Percentiles rank a stretch among this genome's conserved stretches.
Evolutionary conservation across 2,329 filamentous ascomycete genomes (phyloP).

Genomic region (Trichophyton simii): DNA sequence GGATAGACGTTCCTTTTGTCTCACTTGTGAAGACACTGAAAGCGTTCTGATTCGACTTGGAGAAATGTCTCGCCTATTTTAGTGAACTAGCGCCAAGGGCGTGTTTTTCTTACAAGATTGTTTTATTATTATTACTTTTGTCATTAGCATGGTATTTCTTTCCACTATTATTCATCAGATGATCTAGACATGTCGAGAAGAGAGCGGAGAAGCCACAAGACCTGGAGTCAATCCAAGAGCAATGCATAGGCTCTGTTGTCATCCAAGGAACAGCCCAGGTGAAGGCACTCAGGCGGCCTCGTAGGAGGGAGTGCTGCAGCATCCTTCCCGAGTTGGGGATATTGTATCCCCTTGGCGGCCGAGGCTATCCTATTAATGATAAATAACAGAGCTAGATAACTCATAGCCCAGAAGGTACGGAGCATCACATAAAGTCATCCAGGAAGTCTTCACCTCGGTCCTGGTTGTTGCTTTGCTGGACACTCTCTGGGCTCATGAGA

Average conservation of each 20-base stretch:
- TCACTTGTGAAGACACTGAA: background rate
- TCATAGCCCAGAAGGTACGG: no score
- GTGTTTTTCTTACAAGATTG: background rate
- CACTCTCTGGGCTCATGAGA: conserved; percentile 68
- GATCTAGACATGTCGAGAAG: background rate
- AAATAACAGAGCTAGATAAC: no score
- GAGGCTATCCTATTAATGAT: background rate
- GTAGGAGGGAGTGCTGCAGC: no score
- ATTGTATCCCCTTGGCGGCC: background rate
- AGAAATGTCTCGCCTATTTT: background rate
- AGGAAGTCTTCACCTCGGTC: conserved; percentile 59
- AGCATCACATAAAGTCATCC: conserved; percentile 78
- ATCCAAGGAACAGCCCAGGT: no score
- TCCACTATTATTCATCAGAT: background rate
- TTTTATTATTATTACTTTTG: background rate
- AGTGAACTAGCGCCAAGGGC: background rate
- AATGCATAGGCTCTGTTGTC: no score
- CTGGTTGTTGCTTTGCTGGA: conserved; percentile 71
- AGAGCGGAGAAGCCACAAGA: no score
- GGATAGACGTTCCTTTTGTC: background rate
- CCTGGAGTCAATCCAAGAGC: no score
- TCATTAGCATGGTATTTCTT: background rate
- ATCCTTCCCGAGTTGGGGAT: no score
- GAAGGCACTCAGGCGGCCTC: no score
- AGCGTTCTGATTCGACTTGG: background rate